Conservation (phyloP, 345 rosid genomes). For the Bruguiera parviflora region DNA sequence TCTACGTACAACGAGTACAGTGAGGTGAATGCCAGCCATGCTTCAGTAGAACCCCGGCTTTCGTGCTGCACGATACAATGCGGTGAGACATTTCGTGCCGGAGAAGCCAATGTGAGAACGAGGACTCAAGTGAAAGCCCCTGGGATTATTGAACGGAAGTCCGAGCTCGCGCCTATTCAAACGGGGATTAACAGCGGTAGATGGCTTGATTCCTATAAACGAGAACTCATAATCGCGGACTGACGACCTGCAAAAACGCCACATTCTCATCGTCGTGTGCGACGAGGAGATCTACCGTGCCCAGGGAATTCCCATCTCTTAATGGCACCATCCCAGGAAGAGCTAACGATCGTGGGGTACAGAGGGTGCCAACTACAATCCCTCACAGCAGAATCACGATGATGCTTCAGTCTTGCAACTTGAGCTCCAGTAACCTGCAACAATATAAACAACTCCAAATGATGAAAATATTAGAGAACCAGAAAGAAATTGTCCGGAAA, state of each 20-base stretch:
- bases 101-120: too few species aligned
- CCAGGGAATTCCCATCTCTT: slow-evolving; percentile 59
- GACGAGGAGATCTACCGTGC: slow-evolving; percentile 5
- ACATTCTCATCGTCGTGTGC: too few species aligned
- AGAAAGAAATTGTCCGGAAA: background rate
- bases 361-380: slow-evolving; percentile 72
- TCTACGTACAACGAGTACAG: too few species aligned
- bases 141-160: background rate
- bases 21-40: too few species aligned
- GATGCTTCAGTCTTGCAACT: slow-evolving; percentile 44
- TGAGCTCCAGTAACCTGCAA: slow-evolving; percentile 46
- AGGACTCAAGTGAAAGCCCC: too few species aligned
- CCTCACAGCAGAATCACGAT: slow-evolving; percentile 46
- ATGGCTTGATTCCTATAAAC: background rate
- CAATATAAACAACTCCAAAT: background rate
- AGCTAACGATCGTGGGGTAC: slow-evolving; percentile 50
- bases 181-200: background rate
- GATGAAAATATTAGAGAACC: background rate
- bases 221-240: slow-evolving; percentile 1
- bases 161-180: background rate
- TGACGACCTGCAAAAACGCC: background rate
- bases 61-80: background rate
- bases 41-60: background rate
- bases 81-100: too few species aligned
- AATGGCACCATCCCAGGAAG: slow-evolving; percentile 56